Base-by-base conservation (phyloP, 2,329 filamentous ascomycete genomes). In the Aspergillus melleus region DNA sequence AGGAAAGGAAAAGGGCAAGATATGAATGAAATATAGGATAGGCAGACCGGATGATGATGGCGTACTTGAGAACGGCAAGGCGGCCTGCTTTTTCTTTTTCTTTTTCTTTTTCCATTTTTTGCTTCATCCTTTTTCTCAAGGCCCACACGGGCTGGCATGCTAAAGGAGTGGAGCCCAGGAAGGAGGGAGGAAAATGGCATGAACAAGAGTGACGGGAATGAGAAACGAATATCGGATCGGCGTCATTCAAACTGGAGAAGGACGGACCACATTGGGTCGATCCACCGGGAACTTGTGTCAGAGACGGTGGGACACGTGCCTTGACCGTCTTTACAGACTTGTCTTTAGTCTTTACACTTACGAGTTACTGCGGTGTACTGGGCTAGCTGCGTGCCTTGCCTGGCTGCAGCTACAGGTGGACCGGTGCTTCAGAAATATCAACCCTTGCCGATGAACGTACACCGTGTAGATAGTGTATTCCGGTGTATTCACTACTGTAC, bases 151-250 rank as follows among this genome's bases (percentile, higher is more conserved):
- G 52, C 53, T 59, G 57, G 57, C 53, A 59, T 59, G 57, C 30
- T 51, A 19, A 57, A 46, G 51, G 22, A 58, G 57, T 59, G 57
- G 57, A 59, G 46, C 57, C 39, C 16, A 44, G 44, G 42, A 22
- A 22, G n/a, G 29, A 39, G 30, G 47, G 46, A 50, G n/a, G n/a
- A n/a, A 51, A n/a, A 26, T 51, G 29, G 24, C 29, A 29, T 51
- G 29, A 51, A 51, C 22, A 51, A 29, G 26, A 50, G 14, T 22
- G 22, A 50, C 20, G 26, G 22, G 20, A 50, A 50, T 50, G 26
- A 55, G 59, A 63, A 65, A 51, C 60, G 62, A 60, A 65, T 63
- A 61, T 69, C 63, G 60, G 52, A 42, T n/a, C 52, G 24, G 19
- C 22, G 19, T 24, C 19, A 44, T 26, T 47, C 19, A 47, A 19